Conservation (phyloP, 2,329 filamentous ascomycete genomes). For the Aspergillus pseudoviridinutans region DNA sequence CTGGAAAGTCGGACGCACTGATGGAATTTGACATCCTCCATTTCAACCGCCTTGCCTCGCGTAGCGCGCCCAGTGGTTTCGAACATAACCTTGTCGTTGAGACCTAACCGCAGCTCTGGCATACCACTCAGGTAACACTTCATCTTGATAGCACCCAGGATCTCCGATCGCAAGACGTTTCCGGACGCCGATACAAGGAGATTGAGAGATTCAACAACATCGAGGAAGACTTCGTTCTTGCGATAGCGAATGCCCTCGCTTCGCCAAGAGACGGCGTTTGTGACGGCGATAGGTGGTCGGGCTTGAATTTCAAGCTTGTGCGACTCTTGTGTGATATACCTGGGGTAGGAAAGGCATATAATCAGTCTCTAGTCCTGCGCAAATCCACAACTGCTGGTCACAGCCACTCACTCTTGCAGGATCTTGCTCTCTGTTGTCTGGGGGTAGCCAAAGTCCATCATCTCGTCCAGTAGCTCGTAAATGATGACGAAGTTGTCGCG, state of each 20-base stretch:
- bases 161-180: conserved; percentile 93
- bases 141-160: conserved; percentile 97
- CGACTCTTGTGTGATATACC: conserved; percentile 96
- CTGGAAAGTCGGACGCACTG: conserved; percentile 93
- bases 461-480: conserved; percentile 97
- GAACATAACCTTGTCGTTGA: conserved; percentile 99
- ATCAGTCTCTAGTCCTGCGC: conserved; percentile 1
- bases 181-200: conserved; percentile 90
- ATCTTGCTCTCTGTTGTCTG: conserved; percentile 99
- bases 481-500: conserved; percentile 99
- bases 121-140: conserved; percentile 98
- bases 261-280: conserved; percentile 96
- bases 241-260: conserved; percentile 97
- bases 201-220: conserved; percentile 95
- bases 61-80: conserved; percentile 94
- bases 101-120: conserved; percentile 87
- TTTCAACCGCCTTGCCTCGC: conserved; percentile 94
- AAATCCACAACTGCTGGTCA: not conserved
- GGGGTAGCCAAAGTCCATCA: conserved; percentile 99
- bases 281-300: conserved; percentile 92
- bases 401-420: conserved; percentile 67
- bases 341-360: conserved; percentile 19
- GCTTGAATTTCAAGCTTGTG: conserved; percentile 98
- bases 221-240: conserved; percentile 99
- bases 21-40: conserved; percentile 99